Base-by-base conservation (phyloP, 495 filamentous ascomycete genomes). In the Aspergillus nanangensis region DNA sequence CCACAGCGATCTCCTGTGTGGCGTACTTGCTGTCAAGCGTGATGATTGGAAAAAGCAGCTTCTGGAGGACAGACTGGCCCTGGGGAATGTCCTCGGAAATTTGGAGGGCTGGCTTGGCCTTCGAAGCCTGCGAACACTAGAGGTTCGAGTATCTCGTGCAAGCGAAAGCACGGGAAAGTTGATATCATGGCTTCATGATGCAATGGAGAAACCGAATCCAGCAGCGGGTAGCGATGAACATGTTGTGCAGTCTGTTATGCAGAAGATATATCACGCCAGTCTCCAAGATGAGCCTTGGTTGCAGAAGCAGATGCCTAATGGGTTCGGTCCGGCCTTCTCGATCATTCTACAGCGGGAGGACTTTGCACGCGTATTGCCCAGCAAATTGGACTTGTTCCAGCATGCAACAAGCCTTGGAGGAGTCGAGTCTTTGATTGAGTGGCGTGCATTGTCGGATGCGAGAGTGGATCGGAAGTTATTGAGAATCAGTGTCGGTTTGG, bases 391-490 rank as follows among this genome's bases (percentile, higher is more conserved):
- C 22, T 72, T 91, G 29, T 95, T 94, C 71, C 85, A 90, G 50
- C 90, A 95, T 71, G 88, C 90, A 4, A 95, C 90, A 4, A 90
- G 84, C 61, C 62, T 95, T n/a, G 90, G 90, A 1, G 87, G 88
- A 5, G 87, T 95, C 10, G 90, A 95, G 76, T 90, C 84, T 52
- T 63, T 94, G 75, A 83, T 95, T 50, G 70, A 40, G 56, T 66
- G 50, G 69, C 65, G 43, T 35, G 76, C 83, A 14, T 88, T 95
- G 87, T 83, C 77, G 45, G 90, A 95, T 68, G 41, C 61, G 3
- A 66, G 45, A 4, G 81, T 87, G 25, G 87, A 92, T 55, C 75
- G 67, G 52, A 67, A 76, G 51, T 52, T 95, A 53, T 53, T 92
- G 57, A 71, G 90, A 45, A 63, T 95, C 32, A 92, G 87, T 58